Evolutionary conservation across 345 rosid species (phyloP), one percentile per base, ranked within the genome.

Genomic region (Gossypium anomalum): DNA sequence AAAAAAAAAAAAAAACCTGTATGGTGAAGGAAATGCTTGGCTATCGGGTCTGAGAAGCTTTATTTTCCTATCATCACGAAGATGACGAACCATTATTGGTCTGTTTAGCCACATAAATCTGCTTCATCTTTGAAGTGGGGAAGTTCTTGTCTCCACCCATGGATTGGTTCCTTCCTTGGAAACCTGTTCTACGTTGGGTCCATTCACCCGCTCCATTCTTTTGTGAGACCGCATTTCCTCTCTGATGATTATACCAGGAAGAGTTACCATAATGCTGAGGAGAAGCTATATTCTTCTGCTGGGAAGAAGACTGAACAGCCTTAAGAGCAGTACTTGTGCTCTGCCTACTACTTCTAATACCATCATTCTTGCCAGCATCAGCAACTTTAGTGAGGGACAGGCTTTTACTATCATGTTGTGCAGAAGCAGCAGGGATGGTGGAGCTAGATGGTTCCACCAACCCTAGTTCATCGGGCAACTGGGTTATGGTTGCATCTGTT

Each of bases 61-160:
- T 1, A 16, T 55, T 55, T 34, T 34, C 79, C 17, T 3, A 10
- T 17, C 51, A 34, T 72, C 55, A 79, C 38, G 77, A 83, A 29
- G 77, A 60, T 7, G 85, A 58, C 29, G 84, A 77, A 73, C 82
- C 87, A 69, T 62, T 80, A 11, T 82, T n/a, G 5, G 89, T 83
- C 87, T 92, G 98, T 75, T 94, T 94, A 64, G 95, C 98, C 74
- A 94, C 98, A 78, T 94, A 94, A 20, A 94, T 89, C 86, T 92
- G 98, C 82, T 89, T 94, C 81, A 84, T 83, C 84, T 90, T 92
- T 56, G 87, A 82, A 76, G 89, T 52, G 47, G 79, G 81, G 58
- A 86, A 87, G 72, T 84, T 84, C 84, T 86, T 94, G 43, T 94
- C 98, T 34, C 86, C 80, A 55, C 82, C 81, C 53, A 81, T 64